phyloP scores from a whole-genome alignment of 169 alveolate genomes.

The Plasmodium blacklocki region DNA sequence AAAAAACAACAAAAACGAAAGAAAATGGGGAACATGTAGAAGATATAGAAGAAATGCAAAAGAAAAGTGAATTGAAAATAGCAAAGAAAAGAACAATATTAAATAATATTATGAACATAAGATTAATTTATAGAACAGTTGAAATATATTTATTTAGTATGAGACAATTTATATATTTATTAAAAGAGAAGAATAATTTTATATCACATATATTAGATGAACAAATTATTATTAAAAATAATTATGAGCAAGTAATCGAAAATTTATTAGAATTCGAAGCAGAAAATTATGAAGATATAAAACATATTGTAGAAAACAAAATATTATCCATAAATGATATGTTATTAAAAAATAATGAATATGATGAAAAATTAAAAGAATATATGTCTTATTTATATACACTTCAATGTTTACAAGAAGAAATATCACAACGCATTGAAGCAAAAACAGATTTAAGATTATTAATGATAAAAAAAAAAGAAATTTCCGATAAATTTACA shows the following conservation, averaged over 20 bases:
- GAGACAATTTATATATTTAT: constrained; percentile 52
- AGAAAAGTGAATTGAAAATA: constrained; percentile 2
- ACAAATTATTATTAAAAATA: constrained; percentile 31
- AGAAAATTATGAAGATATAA: constrained; percentile 68
- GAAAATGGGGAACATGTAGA: no score
- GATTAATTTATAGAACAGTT: constrained; percentile 46
- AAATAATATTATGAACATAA: constrained; percentile 57
- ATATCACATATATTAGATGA: constrained; percentile 65
- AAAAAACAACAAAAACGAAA: no score
- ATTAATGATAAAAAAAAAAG: constrained; percentile 54
- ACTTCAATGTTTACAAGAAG: constrained; percentile 61
- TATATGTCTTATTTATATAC: constrained; percentile 52
- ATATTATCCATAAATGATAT: constrained; percentile 16
- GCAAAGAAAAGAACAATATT: constrained; percentile 68
- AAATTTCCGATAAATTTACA: constrained; percentile 22
- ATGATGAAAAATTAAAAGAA: constrained; percentile 21
- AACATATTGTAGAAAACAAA: constrained; percentile 40
- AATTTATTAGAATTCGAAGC: constrained; percentile 45
- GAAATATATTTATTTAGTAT: constrained; percentile 73
- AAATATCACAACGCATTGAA: constrained; percentile 36
- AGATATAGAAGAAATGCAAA: neutral
- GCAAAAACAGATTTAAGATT: constrained; percentile 57
- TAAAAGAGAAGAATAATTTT: constrained; percentile 62
- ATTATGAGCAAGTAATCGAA: constrained; percentile 56
- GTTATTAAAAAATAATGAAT: constrained; percentile 2